Base-by-base conservation (phyloP, 1,284 basidiomycete genomes). In the Amylostereum chailletii region DNA sequence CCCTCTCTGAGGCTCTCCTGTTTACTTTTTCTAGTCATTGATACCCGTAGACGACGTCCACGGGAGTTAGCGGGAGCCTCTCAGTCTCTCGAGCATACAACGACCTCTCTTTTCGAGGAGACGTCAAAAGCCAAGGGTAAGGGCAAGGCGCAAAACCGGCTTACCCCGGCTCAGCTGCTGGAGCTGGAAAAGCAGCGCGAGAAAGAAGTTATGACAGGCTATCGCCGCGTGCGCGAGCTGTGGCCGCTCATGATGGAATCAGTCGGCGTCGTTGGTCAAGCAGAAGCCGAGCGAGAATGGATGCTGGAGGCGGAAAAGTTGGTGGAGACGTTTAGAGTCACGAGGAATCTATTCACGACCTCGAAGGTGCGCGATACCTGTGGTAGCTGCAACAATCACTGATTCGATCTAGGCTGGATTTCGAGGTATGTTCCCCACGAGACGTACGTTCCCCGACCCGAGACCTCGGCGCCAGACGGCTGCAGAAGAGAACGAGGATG, bases 271-370 rank as follows among this genome's bases (percentile, higher is more conserved):
- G 59, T 53, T 2, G 61, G 60, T 6, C 62, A 68, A 9, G 68
- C 67, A 3, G 72, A 72, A 31, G 70, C 73, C 1, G 71, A 74
- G 48, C 70, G 73, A 42, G 77, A 82, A 55, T 98, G 94, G 87
- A 71, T 96, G 53, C 64, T 86, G 31, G 82, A 91, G 57, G 91
- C 93, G 0, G 87, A 90, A 57, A 87, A 82, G 52, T 72, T 98
- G 45, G 76, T 96, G 10, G 92, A 96, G 56, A 84, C 82, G 59
- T 97, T 94, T 68, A 75, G 94, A 44, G 82, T 91, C 67, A 94
- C 92, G 7, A 77, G 84, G 57, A 81, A 82, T 52, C 64, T 97
- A 55, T 97, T 95, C 61, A 75, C 85, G 54, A 83, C 84, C 5
- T 83, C 83, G 39, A 68, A 84, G 57, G 90, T 91, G 52, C 54